A percentile compares a stretch with the other conserved stretches of the same genome.
Conservation (phyloP, 495 filamentous ascomycete species). For the Oleoguttula mirabilis region DNA sequence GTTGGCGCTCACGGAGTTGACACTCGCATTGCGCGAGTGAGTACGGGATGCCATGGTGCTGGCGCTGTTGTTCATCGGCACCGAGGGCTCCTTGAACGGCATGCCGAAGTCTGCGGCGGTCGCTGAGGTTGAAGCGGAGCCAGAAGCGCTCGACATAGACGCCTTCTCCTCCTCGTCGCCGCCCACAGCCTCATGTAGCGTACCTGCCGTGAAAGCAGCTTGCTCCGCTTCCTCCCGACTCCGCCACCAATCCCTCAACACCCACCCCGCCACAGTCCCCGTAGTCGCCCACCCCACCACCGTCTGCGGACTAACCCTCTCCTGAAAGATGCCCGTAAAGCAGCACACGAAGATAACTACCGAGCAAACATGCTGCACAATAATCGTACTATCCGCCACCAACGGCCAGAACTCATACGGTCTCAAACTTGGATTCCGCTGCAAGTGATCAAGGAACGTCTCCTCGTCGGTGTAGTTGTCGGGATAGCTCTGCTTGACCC, state of each 20-base stretch:
- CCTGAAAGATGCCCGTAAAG: slow-evolving; percentile 80
- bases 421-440: slow-evolving; percentile 84
- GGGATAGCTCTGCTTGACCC: slow-evolving; percentile 95
- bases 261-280: slow-evolving; percentile 78
- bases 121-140: slow-evolving; percentile 1
- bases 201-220: slow-evolving; percentile 19
- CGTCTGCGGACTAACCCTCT: slow-evolving; percentile 71
- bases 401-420: slow-evolving; percentile 98
- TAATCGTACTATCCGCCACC: slow-evolving; percentile 88
- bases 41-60: not conserved
- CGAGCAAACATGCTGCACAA: slow-evolving; percentile 90
- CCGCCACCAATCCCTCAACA: slow-evolving; percentile 83
- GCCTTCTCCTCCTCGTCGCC: slow-evolving; percentile 20
- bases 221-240: slow-evolving; percentile 42
- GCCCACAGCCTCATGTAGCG: slow-evolving; percentile 28
- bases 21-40: slow-evolving; percentile 17
- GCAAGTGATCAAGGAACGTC: slow-evolving; percentile 89
- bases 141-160: slow-evolving; percentile 1
- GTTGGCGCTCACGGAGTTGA: slow-evolving; percentile 4
- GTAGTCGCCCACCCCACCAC: slow-evolving; percentile 75
- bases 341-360: slow-evolving; percentile 89
- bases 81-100: slow-evolving; percentile 4
- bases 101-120: slow-evolving; percentile 7
- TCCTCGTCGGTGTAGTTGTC: slow-evolving; percentile 97
- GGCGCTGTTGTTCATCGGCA: slow-evolving; percentile 1